A percentile compares a stretch with the other conserved stretches of the same genome.
phyloP scores from a whole-genome alignment of 2,329 filamentous ascomycete species.

The Colletotrichum tofieldiae region DNA sequence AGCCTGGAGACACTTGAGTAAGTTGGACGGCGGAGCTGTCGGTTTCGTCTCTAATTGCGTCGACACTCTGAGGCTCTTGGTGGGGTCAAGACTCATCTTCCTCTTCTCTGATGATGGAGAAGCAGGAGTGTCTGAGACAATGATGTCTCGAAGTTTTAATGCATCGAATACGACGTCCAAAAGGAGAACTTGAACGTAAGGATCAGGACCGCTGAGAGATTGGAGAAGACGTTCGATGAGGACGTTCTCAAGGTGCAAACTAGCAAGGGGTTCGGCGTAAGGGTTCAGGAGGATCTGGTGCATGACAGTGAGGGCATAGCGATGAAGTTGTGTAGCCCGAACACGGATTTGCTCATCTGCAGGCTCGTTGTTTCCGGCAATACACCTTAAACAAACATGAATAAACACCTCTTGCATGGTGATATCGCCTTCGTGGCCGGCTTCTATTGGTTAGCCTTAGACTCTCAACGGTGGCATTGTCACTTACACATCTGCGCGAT shows the following conservation, averaged over 20 bases:
- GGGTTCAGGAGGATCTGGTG: constrained; percentile 79
- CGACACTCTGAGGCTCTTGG: constrained; percentile 58
- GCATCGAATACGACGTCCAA: constrained; percentile 84
- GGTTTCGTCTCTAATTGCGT: constrained; percentile 51
- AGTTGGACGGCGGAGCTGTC: constrained; percentile 74
- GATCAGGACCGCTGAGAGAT: constrained; percentile 74
- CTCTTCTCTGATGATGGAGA: constrained; percentile 66
- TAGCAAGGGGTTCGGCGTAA: constrained; percentile 71
- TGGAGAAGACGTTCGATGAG: constrained; percentile 79
- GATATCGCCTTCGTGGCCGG: constrained; percentile 68
- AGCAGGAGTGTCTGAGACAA: constrained; percentile 56
- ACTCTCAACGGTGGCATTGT: background rate
- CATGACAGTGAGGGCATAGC: constrained; percentile 78
- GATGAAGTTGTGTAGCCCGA: constrained; percentile 78
- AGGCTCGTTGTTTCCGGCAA: constrained; percentile 61
- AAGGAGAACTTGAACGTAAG: constrained; percentile 82
- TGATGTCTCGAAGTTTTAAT: constrained; percentile 74
- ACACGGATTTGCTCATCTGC: constrained; percentile 56
- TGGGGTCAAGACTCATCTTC: constrained; percentile 58
- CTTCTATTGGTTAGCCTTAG: constrained; percentile 54
- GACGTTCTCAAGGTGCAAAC: constrained; percentile 78
- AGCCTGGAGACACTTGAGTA: constrained; percentile 88
- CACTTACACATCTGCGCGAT: constrained; percentile 68
- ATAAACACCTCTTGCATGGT: constrained; percentile 79
- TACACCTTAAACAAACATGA: constrained; percentile 75